Evolutionary conservation across 139 green algal genomes (phyloP).

Genomic region (Auxenochlorella pyrenoidosa): DNA sequence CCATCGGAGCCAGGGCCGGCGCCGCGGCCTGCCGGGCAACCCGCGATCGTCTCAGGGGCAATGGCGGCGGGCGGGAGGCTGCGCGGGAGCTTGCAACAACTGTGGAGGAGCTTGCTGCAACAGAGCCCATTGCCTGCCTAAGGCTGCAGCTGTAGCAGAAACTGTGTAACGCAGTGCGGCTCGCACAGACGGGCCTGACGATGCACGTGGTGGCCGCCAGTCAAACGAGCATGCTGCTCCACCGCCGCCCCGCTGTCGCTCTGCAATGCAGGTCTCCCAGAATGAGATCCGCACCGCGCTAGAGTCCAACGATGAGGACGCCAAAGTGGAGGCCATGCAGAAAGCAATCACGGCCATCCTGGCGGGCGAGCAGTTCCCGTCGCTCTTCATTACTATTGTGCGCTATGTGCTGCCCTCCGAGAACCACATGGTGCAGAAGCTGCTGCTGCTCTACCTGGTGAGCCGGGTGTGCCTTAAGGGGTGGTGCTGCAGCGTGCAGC

Average conservation of each 20-base stretch:
- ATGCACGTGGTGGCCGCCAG: too few species aligned
- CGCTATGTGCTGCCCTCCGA: slow-evolving; percentile 98
- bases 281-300: slow-evolving; percentile 96
- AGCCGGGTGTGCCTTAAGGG: background rate
- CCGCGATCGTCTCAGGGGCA: background rate
- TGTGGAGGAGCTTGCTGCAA: background rate
- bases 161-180: background rate
- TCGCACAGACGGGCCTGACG: background rate
- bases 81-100: background rate
- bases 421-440: slow-evolving; percentile 98
- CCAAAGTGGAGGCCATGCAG: slow-evolving; percentile 95
- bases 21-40: background rate
- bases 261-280: slow-evolving; percentile 44
- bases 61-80: background rate
- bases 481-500: background rate
- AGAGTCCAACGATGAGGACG: slow-evolving; percentile 84
- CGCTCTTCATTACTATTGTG: slow-evolving; percentile 99
- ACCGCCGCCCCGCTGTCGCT: background rate
- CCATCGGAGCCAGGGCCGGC: too few species aligned
- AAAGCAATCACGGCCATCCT: slow-evolving; percentile 94
- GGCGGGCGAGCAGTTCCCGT: slow-evolving; percentile 93
- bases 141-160: background rate
- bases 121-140: background rate
- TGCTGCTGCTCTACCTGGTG: slow-evolving; percentile 98
- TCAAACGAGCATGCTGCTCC: background rate